Evolutionary conservation across 768 basidiomycete species (phyloP), one percentile per base, ranked within the genome.

Genomic region (Flagelloscypha sp.): DNA sequence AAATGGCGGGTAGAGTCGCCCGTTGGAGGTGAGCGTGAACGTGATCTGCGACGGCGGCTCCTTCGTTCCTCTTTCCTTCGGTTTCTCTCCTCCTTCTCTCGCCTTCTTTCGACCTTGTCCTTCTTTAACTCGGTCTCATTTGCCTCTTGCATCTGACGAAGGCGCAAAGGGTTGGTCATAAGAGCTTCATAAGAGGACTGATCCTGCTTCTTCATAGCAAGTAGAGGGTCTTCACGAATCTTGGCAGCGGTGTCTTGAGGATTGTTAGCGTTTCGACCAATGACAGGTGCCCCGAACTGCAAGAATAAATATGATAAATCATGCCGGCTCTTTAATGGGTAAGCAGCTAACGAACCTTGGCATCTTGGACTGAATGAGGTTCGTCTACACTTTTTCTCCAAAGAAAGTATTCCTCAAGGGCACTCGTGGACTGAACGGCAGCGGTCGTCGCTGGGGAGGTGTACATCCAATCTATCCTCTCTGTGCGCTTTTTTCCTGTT

Each of bases 401-500:
- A 21, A 99, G 70, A 1, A 99, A 63, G 56, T 99, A 99, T 48
- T 93, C 90, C 64, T 99, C 95, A 46, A 98, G 58, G 43, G 97
- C 94, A 48, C 90, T 94, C 22, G 83, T 56, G 52, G 90, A 92
- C 48, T 84, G 76, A 36, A 64, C 81, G 42, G 70, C 81, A n/a
- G 93, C 93, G n/a, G n/a, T n/a, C 3, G 84, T 80, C 1, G 90
- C 88, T 4, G 95, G 95, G 2, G 94, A 95, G n/a, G 94, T 69
- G 63, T 98, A 99, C 89, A 99, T 94, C 95, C 95, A 99, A 55
- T 99, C 95, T 31, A 99, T 57, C 54, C 90, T 90, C 61, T 97
- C 93, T 35, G 83, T 77, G 45, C 87, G 67, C 61, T 93, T 95
- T 68, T 84, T 90, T 22, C 94, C 94, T 7, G 94, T 97, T 46